Percentiles rank a stretch among this genome's conserved stretches.
Evolutionary conservation across 1,284 basidiomycete species (phyloP).

Genomic region (Ganoderma leucocontextum): DNA sequence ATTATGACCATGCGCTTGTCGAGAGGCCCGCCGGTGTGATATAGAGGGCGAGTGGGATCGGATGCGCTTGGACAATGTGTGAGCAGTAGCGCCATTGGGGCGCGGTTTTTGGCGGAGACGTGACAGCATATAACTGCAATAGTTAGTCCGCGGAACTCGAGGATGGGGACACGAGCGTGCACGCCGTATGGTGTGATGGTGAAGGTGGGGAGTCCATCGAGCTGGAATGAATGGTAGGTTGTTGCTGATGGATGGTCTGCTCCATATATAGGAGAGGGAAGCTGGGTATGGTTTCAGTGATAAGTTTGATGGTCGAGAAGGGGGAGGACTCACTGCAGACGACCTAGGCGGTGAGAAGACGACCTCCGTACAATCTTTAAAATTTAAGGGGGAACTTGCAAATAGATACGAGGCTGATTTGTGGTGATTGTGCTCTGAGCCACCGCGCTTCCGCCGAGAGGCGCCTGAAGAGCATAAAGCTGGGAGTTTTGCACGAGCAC

Average conservation of each 20-base stretch:
- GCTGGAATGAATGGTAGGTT: background rate
- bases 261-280: background rate
- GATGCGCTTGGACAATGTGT: background rate
- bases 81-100: background rate
- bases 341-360: background rate
- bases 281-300: background rate
- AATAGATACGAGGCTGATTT: background rate
- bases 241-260: background rate
- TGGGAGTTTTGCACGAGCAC: background rate
- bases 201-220: slow-evolving; percentile 4
- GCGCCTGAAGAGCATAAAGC: background rate
- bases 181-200: slow-evolving; percentile 9
- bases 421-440: background rate
- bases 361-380: background rate
- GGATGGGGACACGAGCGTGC: slow-evolving; percentile 7
- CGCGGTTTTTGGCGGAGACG: background rate
- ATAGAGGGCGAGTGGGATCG: slow-evolving; percentile 2
- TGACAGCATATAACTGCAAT: slow-evolving; percentile 1
- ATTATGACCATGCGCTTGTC: background rate
- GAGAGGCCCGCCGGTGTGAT: background rate
- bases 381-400: background rate
- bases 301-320: background rate
- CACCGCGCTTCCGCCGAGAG: background rate
- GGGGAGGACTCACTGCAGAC: background rate
- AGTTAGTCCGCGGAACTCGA: slow-evolving; percentile 2